Evolutionary conservation across 108 stramenopile species (phyloP).

Genomic region (Hondaea fermentalgiana): DNA sequence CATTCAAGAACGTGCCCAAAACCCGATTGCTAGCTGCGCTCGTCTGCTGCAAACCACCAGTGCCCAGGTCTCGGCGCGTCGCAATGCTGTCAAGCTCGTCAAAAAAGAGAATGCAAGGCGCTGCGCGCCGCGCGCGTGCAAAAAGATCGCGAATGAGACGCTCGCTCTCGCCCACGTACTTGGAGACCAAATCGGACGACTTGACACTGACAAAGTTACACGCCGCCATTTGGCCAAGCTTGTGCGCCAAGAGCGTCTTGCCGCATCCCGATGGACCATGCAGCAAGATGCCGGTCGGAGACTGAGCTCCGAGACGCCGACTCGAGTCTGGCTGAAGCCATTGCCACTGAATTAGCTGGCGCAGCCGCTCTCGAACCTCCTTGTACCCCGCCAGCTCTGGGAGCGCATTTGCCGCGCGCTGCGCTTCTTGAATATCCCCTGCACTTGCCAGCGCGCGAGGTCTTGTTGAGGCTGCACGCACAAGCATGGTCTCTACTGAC

Average conservation of each 20-base stretch:
- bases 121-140: slow-evolving; percentile 95
- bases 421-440: neutral
- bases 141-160: slow-evolving; percentile 98
- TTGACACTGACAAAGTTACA: slow-evolving; percentile 99
- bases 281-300: slow-evolving; percentile 91
- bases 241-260: slow-evolving; percentile 96
- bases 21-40: slow-evolving; percentile 86
- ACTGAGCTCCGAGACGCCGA: slow-evolving; percentile 80
- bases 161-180: slow-evolving; percentile 98
- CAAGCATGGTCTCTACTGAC: neutral
- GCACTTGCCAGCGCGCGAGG: neutral
- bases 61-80: slow-evolving; percentile 56
- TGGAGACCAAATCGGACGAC: slow-evolving; percentile 92
- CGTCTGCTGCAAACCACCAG: slow-evolving; percentile 65
- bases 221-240: slow-evolving; percentile 96
- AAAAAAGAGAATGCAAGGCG: slow-evolving; percentile 98
- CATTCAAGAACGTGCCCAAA: slow-evolving; percentile 96
- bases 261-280: slow-evolving; percentile 98
- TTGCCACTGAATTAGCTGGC: neutral
- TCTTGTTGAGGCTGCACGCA: neutral
- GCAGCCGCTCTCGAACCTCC: neutral
- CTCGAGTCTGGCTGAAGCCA: slow-evolving; percentile 81
- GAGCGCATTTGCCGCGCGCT: neutral
- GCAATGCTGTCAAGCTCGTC: slow-evolving; percentile 99
- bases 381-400: neutral